These are phyloP conservation scores for Angomonas desouzai DNA, from an alignment of 208 protist genomes.

Conservation along the genomic window DNA sequence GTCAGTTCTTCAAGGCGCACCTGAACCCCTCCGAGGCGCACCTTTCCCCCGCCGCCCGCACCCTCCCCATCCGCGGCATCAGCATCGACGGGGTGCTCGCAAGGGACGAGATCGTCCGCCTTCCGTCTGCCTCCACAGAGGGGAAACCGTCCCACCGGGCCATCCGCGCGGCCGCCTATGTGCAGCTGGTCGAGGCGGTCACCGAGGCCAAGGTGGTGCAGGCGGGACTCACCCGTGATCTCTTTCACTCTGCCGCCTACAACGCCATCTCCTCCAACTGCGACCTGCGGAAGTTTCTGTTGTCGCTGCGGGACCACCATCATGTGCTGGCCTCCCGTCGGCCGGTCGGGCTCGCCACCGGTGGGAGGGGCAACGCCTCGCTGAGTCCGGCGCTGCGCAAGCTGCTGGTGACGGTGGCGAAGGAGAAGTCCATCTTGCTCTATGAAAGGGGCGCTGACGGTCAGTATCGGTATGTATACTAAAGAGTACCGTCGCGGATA, in stretches of 20 bases:
- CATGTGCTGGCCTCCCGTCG: conserved; percentile 64
- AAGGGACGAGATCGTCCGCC: neutral
- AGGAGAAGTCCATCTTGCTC: neutral
- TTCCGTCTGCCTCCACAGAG: neutral
- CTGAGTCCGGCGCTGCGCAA: neutral
- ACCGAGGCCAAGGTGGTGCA: conserved; percentile 36
- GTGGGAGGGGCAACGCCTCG: neutral
- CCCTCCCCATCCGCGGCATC: conserved; percentile 48
- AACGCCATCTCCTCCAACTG: conserved; percentile 23
- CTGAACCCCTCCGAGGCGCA: conserved; percentile 33
- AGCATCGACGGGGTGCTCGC: conserved; percentile 55
- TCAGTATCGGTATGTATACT: neutral
- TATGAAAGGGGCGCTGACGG: neutral
- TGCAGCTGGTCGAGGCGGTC: conserved; percentile 51
- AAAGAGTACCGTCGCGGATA: too few relatives aligned
- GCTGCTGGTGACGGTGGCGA: neutral
- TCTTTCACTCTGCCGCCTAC: conserved; percentile 54
- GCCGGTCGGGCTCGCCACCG: neutral
- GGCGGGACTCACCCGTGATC: conserved; percentile 54
- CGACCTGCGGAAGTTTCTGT: conserved; percentile 22
- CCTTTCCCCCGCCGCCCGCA: conserved; percentile 39
- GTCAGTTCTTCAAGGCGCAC: conserved; percentile 58
- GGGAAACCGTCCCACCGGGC: neutral
- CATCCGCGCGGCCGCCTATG: conserved; percentile 28
- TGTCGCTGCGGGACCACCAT: conserved; percentile 20